These are phyloP conservation scores for Gnomoniopsis sp. DNA, from an alignment of 2,329 filamentous ascomycete genomes.

Conservation along the genomic window DNA sequence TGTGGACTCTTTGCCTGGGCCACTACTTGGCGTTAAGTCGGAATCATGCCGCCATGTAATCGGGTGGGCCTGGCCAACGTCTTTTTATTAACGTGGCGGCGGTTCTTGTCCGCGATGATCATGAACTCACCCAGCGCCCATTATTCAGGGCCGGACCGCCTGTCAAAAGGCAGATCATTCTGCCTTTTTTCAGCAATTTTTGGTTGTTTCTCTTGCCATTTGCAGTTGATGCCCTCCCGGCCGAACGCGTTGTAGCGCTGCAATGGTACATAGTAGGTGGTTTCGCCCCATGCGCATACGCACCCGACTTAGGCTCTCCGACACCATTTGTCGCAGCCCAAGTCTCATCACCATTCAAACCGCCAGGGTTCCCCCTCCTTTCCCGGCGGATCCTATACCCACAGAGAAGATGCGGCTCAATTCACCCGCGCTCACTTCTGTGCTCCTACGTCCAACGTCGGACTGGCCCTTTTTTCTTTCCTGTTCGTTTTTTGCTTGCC, in stretches of 20 bases:
- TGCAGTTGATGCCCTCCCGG: background rate
- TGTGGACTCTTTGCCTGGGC: too few species aligned
- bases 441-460: background rate
- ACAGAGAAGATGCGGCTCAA: background rate
- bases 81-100: too few species aligned
- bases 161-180: too few species aligned
- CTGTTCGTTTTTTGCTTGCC: background rate
- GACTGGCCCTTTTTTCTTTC: too few species aligned
- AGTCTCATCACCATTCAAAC: slow-evolving; percentile 12
- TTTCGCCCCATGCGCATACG: slow-evolving; percentile 17
- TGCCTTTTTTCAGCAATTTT: too few species aligned
- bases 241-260: background rate
- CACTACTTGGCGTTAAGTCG: too few species aligned
- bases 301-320: slow-evolving; percentile 8
- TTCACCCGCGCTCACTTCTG: background rate
- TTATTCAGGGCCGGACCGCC: too few species aligned
- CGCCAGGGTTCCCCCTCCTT: background rate
- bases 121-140: too few species aligned
- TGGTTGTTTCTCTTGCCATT: too few species aligned
- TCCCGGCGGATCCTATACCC: background rate
- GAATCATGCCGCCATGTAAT: too few species aligned
- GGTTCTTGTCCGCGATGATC: too few species aligned
- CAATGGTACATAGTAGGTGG: background rate
- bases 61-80: too few species aligned
- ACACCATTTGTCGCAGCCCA: slow-evolving; percentile 17